Evolutionary conservation across 1,284 basidiomycete genomes (phyloP).

Genomic region (Omphalotus olearius): DNA sequence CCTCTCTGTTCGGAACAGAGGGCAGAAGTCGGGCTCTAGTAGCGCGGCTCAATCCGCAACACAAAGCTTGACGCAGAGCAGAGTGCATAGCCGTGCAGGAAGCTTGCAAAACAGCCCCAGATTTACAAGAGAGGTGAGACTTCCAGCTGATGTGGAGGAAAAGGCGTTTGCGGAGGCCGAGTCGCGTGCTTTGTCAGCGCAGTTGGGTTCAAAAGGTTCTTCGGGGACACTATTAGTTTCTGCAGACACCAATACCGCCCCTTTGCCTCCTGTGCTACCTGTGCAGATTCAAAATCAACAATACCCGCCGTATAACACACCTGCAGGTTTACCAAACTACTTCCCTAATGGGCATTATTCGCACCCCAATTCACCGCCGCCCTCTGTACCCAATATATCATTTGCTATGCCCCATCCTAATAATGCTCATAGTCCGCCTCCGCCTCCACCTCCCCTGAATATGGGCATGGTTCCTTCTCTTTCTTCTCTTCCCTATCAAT

Average conservation of each 20-base stretch:
- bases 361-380: background rate
- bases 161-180: too few species aligned
- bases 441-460: background rate
- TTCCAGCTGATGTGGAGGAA: slow-evolving; percentile 20
- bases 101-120: slow-evolving; percentile 29
- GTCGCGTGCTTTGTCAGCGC: too few species aligned
- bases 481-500: slow-evolving; percentile 2
- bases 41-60: too few species aligned
- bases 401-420: background rate
- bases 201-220: too few species aligned
- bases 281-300: slow-evolving; percentile 8
- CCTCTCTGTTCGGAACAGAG: too few species aligned
- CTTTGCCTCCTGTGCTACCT: slow-evolving; percentile 3
- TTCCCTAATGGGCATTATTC: background rate
- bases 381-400: background rate
- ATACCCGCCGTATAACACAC: background rate
- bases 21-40: too few species aligned
- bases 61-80: background rate
- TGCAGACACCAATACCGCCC: slow-evolving; percentile 1
- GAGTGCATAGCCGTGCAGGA: slow-evolving; percentile 24
- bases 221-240: background rate
- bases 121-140: slow-evolving; percentile 20
- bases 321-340: background rate
- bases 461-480: background rate
- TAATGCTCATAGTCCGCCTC: background rate